Evolutionary conservation across 164 flowering plant genomes (phyloP), one percentile per base, ranked within the genome.

Genomic region (Liriodendron chinense): DNA sequence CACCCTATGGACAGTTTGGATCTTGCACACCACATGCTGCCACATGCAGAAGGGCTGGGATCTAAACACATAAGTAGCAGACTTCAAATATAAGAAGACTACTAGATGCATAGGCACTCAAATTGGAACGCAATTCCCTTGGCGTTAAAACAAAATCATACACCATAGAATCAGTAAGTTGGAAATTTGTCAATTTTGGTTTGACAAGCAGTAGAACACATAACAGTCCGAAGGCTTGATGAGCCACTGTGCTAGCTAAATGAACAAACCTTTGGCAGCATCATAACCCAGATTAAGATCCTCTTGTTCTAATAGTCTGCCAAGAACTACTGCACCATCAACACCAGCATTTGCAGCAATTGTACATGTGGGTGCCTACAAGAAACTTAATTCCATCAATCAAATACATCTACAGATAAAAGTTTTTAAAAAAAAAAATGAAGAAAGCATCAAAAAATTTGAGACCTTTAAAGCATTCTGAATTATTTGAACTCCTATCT

Each of bases 311-410:
- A 92, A 82, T 75, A 94, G 79, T 80, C 88, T 93, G 67, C 97
- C 91, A 80, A 89, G 2, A 74, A 93, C 80, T 25, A 90, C 63
- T 14, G 93, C 83, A 65, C 91, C 97, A 76, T 93, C 92, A 72
- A 75, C 90, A 69, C 97, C 98, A 75, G 98, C 96, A 85, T 94
- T 94, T 76, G 91, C 80, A 67, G 84, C 91, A 78, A 94, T 94
- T 2, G 95, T 89, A 57, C 53, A 76, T 10, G 87, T 78, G 69
- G 96, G 97, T 50, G 94, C 92, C 98, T 94, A 74, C 65, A 77
- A 57, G 14, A 78, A 71, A 75, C 16, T 34, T 69, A 70, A 25
- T n/a, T 63, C 34, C 25, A 61, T 57, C 34, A 73, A 20, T 47
- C n/a, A 28, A 59, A 8, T 8, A 34, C 48, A 61, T 67, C 47